Evolutionary conservation across 345 rosid species (phyloP).

Genomic region (Cardiospermum halicacabum): DNA sequence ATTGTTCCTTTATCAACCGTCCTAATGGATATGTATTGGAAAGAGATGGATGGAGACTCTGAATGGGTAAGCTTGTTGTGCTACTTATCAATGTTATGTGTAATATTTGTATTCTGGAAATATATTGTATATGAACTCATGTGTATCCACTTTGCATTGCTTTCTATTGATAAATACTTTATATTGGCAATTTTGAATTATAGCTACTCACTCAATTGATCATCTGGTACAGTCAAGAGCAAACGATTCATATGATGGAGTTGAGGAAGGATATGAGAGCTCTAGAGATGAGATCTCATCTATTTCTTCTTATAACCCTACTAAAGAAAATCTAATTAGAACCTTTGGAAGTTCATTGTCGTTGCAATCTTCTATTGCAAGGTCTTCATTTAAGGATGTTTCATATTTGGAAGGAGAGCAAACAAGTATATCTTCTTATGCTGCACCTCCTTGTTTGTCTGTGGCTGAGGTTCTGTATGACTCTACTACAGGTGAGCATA

Average conservation of each 20-base stretch:
- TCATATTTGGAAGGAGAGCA: conserved; percentile 46
- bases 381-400: conserved; percentile 60
- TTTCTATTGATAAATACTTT: conserved; percentile 5
- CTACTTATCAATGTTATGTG: neutral
- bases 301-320: conserved; percentile 70
- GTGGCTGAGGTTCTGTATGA: conserved; percentile 67
- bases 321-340: conserved; percentile 55
- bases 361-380: conserved; percentile 57
- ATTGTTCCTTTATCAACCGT: conserved; percentile 71
- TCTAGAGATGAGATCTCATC: conserved; percentile 87
- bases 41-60: conserved; percentile 91
- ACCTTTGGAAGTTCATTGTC: conserved; percentile 78
- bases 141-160: neutral
- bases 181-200: conserved; percentile 3
- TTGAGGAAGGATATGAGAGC: conserved; percentile 88
- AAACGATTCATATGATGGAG: conserved; percentile 59
- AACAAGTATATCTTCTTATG: conserved; percentile 55
- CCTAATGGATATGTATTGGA: conserved; percentile 78
- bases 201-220: conserved; percentile 2
- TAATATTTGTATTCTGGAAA: neutral
- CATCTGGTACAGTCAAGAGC: conserved; percentile 56
- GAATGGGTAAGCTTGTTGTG: conserved; percentile 72
- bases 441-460: conserved; percentile 51
- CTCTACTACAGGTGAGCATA: conserved; percentile 44
- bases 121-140: neutral